Percentiles rank a stretch among this genome's conserved stretches.
phyloP scores from a whole-genome alignment of 192 early-diverging fungal species.

The Cetraspora pellucida region DNA sequence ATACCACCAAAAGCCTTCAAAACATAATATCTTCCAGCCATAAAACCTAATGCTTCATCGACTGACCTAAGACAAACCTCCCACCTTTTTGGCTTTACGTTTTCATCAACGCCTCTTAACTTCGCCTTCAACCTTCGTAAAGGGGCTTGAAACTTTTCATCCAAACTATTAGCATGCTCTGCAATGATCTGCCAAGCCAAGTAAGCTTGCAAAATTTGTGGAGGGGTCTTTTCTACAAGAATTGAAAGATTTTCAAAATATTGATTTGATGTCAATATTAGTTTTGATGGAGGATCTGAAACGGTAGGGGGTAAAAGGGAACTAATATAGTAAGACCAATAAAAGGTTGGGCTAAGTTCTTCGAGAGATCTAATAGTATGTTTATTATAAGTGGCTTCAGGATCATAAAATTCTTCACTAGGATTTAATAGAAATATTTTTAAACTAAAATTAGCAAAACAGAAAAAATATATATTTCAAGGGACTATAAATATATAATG shows the following conservation, averaged over 20 bases:
- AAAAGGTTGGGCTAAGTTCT: conserved; percentile 41
- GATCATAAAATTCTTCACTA: conserved; percentile 53
- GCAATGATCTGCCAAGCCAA: conserved; percentile 55
- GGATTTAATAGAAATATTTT: conserved; percentile 22
- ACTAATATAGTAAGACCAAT: conserved; percentile 45
- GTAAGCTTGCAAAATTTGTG: conserved; percentile 49
- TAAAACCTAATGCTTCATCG: conserved; percentile 40
- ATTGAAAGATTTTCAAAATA: conserved; percentile 48
- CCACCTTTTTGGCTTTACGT: conserved; percentile 51
- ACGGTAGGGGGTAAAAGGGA: conserved; percentile 28
- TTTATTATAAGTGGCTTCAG: conserved; percentile 56
- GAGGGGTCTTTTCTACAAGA: conserved; percentile 44
- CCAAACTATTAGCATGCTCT: conserved; percentile 41
- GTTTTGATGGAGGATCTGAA: conserved; percentile 33
- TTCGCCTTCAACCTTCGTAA: conserved; percentile 40
- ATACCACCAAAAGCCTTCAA: conserved; percentile 38
- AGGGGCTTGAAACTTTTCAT: conserved; percentile 47
- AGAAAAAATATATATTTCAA: background rate
- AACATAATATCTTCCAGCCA: conserved; percentile 51
- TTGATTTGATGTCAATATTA: conserved; percentile 51
- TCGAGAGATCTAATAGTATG: conserved; percentile 39
- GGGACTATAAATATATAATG: background rate
- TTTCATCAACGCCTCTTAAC: conserved; percentile 51
- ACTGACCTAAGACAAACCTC: conserved; percentile 47
- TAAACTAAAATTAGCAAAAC: background rate